A percentile compares a stretch with the other conserved stretches of the same genome.
Conservation (phyloP, 495 filamentous ascomycete species). For the Daldinia childiae region DNA sequence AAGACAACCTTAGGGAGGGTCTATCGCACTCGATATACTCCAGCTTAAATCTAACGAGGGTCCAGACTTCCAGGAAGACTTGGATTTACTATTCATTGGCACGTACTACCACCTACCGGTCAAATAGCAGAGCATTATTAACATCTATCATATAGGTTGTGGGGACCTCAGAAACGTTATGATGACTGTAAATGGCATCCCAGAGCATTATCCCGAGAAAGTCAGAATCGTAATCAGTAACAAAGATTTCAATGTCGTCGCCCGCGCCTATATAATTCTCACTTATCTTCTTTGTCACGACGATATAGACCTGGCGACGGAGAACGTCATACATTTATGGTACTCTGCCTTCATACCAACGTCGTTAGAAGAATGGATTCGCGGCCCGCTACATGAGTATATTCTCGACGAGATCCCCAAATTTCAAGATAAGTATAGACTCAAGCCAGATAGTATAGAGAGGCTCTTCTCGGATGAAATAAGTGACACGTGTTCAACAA, state of each 20-base stretch:
- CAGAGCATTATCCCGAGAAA: not conserved
- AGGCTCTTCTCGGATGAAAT: not conserved
- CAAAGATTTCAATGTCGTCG: not conserved
- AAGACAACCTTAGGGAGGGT: slow-evolving; percentile 1
- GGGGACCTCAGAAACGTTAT: not conserved
- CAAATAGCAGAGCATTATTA: not conserved
- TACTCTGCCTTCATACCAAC: not conserved
- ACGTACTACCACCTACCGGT: not conserved
- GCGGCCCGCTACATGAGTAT: not conserved
- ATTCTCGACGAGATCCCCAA: not conserved
- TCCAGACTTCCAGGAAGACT: not conserved
- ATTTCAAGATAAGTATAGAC: not conserved
- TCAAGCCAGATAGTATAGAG: not conserved
- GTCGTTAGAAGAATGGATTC: not conserved
- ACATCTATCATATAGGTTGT: not conserved
- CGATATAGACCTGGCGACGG: not conserved
- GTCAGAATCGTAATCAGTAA: not conserved
- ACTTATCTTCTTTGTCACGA: not conserved
- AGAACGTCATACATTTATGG: not conserved
- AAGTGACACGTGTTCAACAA: not conserved
- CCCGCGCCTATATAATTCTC: not conserved
- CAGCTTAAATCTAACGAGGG: not conserved
- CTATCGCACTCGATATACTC: not conserved
- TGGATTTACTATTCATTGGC: not conserved
- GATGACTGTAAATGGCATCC: not conserved